Evolutionary conservation across 208 protist genomes (phyloP), one percentile per base, ranked within the genome.

Genomic region (Crithidia fasciculata): DNA sequence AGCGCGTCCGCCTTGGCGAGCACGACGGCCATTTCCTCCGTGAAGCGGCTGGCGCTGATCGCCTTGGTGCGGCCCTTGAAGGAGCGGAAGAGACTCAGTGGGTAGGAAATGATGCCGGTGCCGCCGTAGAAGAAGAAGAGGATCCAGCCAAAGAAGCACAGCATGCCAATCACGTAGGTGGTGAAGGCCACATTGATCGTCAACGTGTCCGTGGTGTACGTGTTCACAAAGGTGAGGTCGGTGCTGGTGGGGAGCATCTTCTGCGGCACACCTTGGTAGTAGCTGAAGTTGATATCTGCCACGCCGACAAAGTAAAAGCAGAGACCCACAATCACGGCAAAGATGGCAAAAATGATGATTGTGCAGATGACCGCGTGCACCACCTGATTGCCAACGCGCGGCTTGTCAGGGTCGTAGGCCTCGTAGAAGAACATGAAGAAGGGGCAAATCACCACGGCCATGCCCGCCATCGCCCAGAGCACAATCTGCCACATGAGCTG

Each of bases 361-460:
- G 94, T 87, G 39, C 78, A 83, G 58, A 98, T 98, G n/a, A 84
- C 65, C 57, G 53, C 80, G 63, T 73, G 95, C 71, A 64, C 74
- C 69, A 87, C 71, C 64, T 94, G 89, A 69, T 81, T 89, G 4
- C 56, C 66, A 0, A 79, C n/a, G 19, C 73, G 69, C 15, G 88
- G 82, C 43, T 93, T 85, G 10, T 97, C 90, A 0, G 92, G 91
- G 69, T 98, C 96, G 45, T 91, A 92, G 36, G 94, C 90, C 79
- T 98, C 94, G 70, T 98, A 98, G 70, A 93, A 98, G 62, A 97
- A 98, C 73, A 97, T 89, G 13, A 87, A 76, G 60, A 98, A 97
- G 40, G 97, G 97, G 44, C 94, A 92, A 8, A 98, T 65, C 37
- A 97, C 76, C 8, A 98, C 52, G 2, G 86, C 80, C 68, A 97